Percentiles rank a stretch among this genome's conserved stretches.
Conservation (phyloP, 495 filamentous ascomycete species). For the Letharia lupina region DNA sequence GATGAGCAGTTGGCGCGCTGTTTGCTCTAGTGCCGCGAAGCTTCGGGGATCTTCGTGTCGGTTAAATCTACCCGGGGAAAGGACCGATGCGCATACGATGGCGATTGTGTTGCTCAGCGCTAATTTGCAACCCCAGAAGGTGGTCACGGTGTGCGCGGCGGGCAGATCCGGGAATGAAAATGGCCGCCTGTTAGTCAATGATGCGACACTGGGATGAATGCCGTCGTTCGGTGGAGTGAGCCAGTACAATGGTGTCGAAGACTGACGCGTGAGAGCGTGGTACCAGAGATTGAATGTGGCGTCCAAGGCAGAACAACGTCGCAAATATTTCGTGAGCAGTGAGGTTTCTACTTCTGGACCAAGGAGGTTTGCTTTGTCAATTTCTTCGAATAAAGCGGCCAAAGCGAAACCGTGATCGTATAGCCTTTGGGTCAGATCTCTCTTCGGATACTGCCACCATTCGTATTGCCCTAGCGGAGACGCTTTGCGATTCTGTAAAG, state of each 20-base stretch:
- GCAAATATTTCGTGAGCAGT: background rate
- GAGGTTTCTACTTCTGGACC: background rate
- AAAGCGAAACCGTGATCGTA: constrained; percentile 3
- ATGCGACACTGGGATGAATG: background rate
- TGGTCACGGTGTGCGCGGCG: background rate
- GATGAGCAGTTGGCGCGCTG: background rate
- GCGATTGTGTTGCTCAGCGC: constrained; percentile 1
- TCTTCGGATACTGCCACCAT: background rate
- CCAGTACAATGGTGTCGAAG: background rate
- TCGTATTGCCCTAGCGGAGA: background rate
- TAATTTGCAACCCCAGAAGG: background rate
- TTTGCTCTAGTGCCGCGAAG: background rate
- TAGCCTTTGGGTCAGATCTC: background rate
- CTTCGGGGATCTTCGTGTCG: background rate
- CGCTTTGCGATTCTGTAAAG: background rate
- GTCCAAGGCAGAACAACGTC: constrained; percentile 1
- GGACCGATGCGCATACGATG: background rate
- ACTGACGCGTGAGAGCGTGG: background rate
- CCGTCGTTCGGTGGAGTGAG: background rate
- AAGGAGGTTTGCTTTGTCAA: background rate
- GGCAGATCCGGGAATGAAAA: background rate
- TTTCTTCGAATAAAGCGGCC: background rate
- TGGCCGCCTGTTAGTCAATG: background rate
- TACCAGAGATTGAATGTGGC: constrained; percentile 1
- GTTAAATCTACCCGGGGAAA: background rate